A percentile compares a stretch with the other conserved stretches of the same genome.
phyloP scores from a whole-genome alignment of 148 eudicot genomes.

The Rhododendron henanense region DNA sequence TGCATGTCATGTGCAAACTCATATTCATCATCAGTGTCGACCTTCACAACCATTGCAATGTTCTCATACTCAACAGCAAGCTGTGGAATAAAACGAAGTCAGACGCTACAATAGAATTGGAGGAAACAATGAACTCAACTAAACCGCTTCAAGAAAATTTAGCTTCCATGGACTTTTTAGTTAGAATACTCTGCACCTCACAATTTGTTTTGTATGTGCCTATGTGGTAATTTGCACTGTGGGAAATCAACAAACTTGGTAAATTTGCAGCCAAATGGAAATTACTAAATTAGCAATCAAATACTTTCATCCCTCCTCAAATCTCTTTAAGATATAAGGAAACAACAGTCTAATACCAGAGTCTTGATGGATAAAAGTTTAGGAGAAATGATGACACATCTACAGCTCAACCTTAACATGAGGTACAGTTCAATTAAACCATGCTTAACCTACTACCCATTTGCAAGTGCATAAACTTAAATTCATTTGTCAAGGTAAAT shows the following conservation, averaged over 20 bases:
- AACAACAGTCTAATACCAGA: not conserved
- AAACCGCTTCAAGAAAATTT: not conserved
- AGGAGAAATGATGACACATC: not conserved
- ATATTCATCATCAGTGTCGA: slow-evolving; percentile 94
- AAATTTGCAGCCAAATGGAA: not conserved
- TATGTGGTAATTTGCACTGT: not conserved
- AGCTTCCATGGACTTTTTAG: not conserved
- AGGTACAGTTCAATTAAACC: not conserved
- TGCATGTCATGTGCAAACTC: slow-evolving; percentile 96
- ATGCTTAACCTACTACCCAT: not conserved
- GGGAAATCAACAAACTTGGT: not conserved
- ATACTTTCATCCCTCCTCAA: not conserved
- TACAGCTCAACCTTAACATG: not conserved
- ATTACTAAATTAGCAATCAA: not conserved
- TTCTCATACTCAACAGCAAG: slow-evolving; percentile 92
- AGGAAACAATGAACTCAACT: slow-evolving; percentile 4
- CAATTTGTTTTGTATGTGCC: not conserved
- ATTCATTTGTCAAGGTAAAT: not conserved
- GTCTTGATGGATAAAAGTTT: not conserved
- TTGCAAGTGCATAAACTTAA: not conserved
- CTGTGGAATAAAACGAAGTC: slow-evolving; percentile 34
- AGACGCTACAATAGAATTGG: slow-evolving; percentile 5
- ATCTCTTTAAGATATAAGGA: not conserved
- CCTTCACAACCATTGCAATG: slow-evolving; percentile 75
- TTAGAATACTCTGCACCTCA: not conserved